Percentiles rank a stretch among this genome's conserved stretches.
Conservation (phyloP, 148 eudicot genomes). For the Diospyros kaki region DNA sequence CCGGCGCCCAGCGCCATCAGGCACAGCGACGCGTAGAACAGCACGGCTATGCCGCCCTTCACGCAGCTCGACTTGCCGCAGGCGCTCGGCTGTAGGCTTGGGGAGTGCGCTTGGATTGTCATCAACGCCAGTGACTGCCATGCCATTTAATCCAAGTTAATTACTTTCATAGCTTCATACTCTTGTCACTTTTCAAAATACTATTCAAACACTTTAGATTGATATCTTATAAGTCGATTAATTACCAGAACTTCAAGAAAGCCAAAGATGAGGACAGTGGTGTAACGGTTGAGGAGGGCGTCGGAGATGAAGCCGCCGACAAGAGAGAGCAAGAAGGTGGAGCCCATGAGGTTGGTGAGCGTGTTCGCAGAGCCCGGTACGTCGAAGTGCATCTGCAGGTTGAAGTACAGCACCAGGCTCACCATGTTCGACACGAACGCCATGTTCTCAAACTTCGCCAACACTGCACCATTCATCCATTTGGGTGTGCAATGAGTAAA, state of each 20-base stretch:
- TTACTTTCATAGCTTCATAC: too few relatives aligned
- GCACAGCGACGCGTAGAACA: constrained; percentile 36
- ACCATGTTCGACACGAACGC: constrained; percentile 36
- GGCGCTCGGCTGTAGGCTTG: constrained; percentile 23
- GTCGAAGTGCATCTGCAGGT: constrained; percentile 31
- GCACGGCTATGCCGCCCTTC: constrained; percentile 26
- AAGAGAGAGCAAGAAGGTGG: constrained; percentile 43
- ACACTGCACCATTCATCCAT: constrained; percentile 18
- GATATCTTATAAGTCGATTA: too few relatives aligned
- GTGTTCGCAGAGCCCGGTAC: constrained; percentile 43
- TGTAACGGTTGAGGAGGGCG: constrained; percentile 36
- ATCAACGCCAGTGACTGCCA: constrained; percentile 33
- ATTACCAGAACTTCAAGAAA: constrained; percentile 38
- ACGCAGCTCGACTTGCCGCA: constrained; percentile 35
- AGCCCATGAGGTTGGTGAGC: constrained; percentile 46
- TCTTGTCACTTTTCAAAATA: too few relatives aligned
- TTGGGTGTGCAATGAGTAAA: too few relatives aligned
- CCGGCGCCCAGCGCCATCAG: constrained; percentile 42
- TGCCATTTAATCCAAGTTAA: neutral
- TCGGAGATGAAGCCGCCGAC: constrained; percentile 47
- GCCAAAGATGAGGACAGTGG: constrained; percentile 33
- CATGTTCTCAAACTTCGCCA: constrained; percentile 36
- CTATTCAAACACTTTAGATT: too few relatives aligned
- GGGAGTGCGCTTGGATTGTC: constrained; percentile 46
- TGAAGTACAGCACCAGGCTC: constrained; percentile 41